A percentile compares a stretch with the other conserved stretches of the same genome.
Conservation (phyloP, 345 rosid species). For the Cochlearia excelsa region DNA sequence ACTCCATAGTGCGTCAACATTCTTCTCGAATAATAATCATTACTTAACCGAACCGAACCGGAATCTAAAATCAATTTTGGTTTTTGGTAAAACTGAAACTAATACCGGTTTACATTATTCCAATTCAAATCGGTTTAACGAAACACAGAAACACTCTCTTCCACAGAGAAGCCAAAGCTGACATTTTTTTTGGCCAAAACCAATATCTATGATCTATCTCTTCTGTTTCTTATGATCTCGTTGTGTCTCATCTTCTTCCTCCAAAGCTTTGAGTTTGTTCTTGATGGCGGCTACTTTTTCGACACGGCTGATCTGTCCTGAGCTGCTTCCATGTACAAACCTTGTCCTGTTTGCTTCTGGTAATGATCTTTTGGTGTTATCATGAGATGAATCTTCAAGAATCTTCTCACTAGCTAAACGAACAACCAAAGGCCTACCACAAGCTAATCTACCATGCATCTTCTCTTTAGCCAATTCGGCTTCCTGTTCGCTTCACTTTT, state of each 20-base stretch:
- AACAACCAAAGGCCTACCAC: constrained; percentile 82
- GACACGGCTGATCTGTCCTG: constrained; percentile 56
- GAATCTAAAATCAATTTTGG: neutral
- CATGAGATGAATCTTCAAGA: constrained; percentile 42
- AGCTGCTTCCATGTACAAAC: constrained; percentile 38
- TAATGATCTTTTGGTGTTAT: constrained; percentile 34
- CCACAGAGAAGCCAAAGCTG: neutral
- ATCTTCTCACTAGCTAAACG: constrained; percentile 77
- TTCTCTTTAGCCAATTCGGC: constrained; percentile 88
- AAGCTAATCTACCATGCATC: constrained; percentile 91
- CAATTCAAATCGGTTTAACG: neutral
- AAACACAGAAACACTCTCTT: neutral
- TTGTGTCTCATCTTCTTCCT: constrained; percentile 46
- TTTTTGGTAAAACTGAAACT: neutral
- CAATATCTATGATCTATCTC: constrained; percentile 11
- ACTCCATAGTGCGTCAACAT: constrained; percentile 26
- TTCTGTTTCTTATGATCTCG: constrained; percentile 60
- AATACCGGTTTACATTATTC: no score
- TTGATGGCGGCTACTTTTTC: constrained; percentile 85
- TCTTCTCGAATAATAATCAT: neutral
- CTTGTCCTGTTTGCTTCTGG: constrained; percentile 43
- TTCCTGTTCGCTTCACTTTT: constrained; percentile 94
- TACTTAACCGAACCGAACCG: neutral
- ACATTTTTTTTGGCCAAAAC: neutral
- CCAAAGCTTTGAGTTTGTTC: constrained; percentile 81